Conservation (phyloP, 345 rosid genomes). For the Excoecaria agallocha region DNA sequence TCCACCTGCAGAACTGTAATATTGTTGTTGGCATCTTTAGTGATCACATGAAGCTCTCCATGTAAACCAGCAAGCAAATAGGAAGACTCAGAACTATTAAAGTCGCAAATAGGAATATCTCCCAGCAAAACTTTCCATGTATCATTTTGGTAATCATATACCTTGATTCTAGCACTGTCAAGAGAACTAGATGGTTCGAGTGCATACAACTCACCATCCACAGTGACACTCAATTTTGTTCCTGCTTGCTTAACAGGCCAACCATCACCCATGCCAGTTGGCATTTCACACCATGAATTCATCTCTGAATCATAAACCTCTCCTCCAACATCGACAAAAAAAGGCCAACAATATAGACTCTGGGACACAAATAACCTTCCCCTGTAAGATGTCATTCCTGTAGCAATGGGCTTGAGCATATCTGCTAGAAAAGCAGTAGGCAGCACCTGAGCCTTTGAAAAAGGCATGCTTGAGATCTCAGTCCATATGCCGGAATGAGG, state of each 20-base stretch:
- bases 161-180: conserved; percentile 65
- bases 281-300: conserved; percentile 84
- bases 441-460: conserved; percentile 67
- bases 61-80: conserved; percentile 78
- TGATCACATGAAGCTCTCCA: conserved; percentile 81
- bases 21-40: conserved; percentile 51
- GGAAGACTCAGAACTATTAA: conserved; percentile 64
- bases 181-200: conserved; percentile 73
- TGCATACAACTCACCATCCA: conserved; percentile 71
- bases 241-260: conserved; percentile 95
- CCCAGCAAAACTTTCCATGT: conserved; percentile 75
- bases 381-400: conserved; percentile 85
- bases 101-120: conserved; percentile 61
- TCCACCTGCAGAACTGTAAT: conserved; percentile 58
- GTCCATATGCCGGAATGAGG: conserved; percentile 61
- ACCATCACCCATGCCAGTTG: conserved; percentile 88
- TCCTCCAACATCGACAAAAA: conserved; percentile 91
- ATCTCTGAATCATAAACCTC: conserved; percentile 74
- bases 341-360: conserved; percentile 88
- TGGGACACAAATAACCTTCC: conserved; percentile 88
- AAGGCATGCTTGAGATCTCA: conserved; percentile 83
- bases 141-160: conserved; percentile 77
- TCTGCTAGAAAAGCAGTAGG: conserved; percentile 81
- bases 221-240: conserved; percentile 67
- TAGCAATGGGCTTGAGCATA: conserved; percentile 79